Percentiles rank a stretch among this genome's conserved stretches.
Evolutionary conservation across 768 basidiomycete species (phyloP).

Genomic region (Boletus huronensis): DNA sequence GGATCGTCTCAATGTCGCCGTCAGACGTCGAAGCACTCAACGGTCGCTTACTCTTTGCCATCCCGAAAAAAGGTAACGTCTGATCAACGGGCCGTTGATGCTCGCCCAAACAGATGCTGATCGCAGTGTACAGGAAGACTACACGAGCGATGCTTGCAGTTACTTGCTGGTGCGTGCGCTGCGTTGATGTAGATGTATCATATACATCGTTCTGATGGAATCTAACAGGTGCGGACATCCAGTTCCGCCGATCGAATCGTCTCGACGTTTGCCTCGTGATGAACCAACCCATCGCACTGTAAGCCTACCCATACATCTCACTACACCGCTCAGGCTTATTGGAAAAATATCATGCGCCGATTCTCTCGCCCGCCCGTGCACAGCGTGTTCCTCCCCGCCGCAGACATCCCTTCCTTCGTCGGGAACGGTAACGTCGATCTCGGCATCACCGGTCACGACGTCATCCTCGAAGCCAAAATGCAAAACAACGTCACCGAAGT

Average conservation of each 20-base stretch:
- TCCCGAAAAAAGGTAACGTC: constrained; percentile 89
- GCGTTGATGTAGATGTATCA: background rate
- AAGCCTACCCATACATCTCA: constrained; percentile 25
- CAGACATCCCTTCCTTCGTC: constrained; percentile 97
- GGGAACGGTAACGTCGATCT: constrained; percentile 96
- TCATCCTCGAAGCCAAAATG: constrained; percentile 89
- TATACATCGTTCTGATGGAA: background rate
- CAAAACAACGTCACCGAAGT: constrained; percentile 71
- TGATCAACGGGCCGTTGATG: background rate
- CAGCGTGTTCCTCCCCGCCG: constrained; percentile 94
- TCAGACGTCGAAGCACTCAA: constrained; percentile 73
- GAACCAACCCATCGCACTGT: constrained; percentile 95
- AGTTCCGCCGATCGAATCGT: constrained; percentile 83
- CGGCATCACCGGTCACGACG: constrained; percentile 97
- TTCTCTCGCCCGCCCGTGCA: too few species aligned
- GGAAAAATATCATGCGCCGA: too few species aligned
- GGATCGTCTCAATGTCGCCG: background rate
- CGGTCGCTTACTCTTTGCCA: constrained; percentile 87
- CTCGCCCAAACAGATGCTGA: background rate
- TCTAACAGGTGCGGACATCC: constrained; percentile 82
- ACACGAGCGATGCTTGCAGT: constrained; percentile 83
- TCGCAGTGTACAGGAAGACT: constrained; percentile 60
- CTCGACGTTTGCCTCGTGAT: constrained; percentile 91
- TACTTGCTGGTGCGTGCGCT: constrained; percentile 66
- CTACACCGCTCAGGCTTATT: background rate